A percentile compares a stretch with the other conserved stretches of the same genome.
These are phyloP conservation scores for Thermoascus crustaceus DNA, from an alignment of 2,329 filamentous ascomycete species.

Conservation along the genomic window DNA sequence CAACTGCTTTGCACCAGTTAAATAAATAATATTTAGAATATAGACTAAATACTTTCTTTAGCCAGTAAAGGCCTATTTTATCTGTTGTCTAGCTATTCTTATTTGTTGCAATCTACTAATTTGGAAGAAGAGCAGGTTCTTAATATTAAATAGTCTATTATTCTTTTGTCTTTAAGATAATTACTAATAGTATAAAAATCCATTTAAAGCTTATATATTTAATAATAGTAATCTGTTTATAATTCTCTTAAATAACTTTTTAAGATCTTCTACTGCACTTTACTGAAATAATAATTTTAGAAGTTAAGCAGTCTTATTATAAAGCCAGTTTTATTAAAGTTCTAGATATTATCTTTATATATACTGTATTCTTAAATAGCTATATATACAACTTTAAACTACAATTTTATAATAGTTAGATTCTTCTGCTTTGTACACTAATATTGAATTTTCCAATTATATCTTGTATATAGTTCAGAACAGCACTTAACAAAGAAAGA, in stretches of 20 bases:
- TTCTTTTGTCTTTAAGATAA: constrained; percentile 2
- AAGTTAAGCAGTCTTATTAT: not conserved
- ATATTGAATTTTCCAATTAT: not conserved
- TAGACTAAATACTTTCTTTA: not conserved
- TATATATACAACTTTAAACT: too few relatives aligned
- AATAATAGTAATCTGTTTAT: constrained; percentile 3
- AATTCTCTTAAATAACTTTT: constrained; percentile 2
- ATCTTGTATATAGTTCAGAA: not conserved
- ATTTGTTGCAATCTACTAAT: too few relatives aligned
- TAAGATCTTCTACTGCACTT: constrained; percentile 2
- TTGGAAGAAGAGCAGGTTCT: constrained; percentile 2
- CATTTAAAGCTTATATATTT: constrained; percentile 2
- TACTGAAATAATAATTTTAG: constrained; percentile 4
- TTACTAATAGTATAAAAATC: constrained; percentile 1
- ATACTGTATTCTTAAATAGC: not conserved
- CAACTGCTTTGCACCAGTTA: too few relatives aligned
- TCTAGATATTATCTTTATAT: not conserved
- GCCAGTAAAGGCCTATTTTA: not conserved
- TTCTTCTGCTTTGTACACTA: not conserved
- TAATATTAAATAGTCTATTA: constrained; percentile 2
- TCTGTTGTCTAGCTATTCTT: too few relatives aligned
- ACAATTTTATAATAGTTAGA: not conserved
- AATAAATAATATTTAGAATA: constrained; percentile 4
- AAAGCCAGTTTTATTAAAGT: not conserved
- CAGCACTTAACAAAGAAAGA: not conserved